phyloP scores from a whole-genome alignment of 305 asterid species.

The Fraxinus angustifolia region DNA sequence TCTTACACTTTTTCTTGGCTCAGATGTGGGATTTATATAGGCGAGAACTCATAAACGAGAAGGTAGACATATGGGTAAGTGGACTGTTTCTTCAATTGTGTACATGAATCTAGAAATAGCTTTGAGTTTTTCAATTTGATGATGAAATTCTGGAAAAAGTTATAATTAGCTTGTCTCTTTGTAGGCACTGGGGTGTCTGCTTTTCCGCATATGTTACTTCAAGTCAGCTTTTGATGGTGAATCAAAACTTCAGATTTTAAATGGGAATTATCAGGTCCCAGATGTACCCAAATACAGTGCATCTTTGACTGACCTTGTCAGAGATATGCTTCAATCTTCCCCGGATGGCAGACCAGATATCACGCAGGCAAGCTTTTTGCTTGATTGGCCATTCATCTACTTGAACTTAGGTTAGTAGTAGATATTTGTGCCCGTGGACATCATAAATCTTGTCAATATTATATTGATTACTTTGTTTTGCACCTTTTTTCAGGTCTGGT shows the following conservation, averaged over 20 bases:
- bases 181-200: conserved; percentile 96
- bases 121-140: neutral
- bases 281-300: conserved; percentile 65
- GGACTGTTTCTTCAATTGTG: conserved; percentile 6
- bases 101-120: conserved; percentile 9
- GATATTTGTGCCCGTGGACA: conserved; percentile 50
- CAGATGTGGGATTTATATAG: conserved; percentile 96
- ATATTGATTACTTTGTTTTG: conserved; percentile 25
- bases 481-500: conserved; percentile 68
- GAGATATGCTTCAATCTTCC: too few species aligned
- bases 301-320: too few species aligned
- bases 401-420: conserved; percentile 68
- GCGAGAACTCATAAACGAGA: conserved; percentile 80
- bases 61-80: conserved; percentile 97
- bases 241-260: conserved; percentile 88
- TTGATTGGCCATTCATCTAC: conserved; percentile 83
- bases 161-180: conserved; percentile 18
- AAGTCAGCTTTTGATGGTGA: conserved; percentile 95
- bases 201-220: conserved; percentile 83
- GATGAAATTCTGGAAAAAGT: neutral
- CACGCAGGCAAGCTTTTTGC: conserved; percentile 89
- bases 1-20: conserved; percentile 36
- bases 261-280: conserved; percentile 80
- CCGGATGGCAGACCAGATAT: too few species aligned
- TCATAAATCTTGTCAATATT: conserved; percentile 37